Evolutionary conservation across 164 flowering plant genomes (phyloP).

Genomic region (Aristolochia fimbriata): DNA sequence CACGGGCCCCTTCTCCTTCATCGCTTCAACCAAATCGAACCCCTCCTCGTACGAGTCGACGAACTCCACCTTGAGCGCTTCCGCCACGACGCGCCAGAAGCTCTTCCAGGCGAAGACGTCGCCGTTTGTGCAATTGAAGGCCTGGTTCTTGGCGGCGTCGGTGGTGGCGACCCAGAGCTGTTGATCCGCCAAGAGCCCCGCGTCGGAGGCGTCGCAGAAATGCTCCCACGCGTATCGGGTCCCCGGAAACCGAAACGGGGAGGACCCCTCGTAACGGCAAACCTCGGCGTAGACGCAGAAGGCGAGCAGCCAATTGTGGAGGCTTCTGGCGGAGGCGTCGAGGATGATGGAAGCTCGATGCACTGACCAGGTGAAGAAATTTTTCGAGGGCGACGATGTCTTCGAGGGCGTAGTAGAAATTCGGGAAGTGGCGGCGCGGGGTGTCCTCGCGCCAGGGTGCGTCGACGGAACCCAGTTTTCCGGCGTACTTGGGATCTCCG

Average conservation of each 20-base stretch:
- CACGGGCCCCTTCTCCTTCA: slow-evolving; percentile 10
- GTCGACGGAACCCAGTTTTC: slow-evolving; percentile 5
- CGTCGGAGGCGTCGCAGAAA: slow-evolving; percentile 21
- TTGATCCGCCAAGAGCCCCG: slow-evolving; percentile 19
- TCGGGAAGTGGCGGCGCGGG: slow-evolving; percentile 19
- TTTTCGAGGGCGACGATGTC: slow-evolving; percentile 12
- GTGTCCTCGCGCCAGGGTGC: slow-evolving; percentile 19
- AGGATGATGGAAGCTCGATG: slow-evolving; percentile 26
- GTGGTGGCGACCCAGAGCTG: slow-evolving; percentile 26
- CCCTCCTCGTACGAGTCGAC: background rate
- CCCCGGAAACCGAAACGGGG: slow-evolving; percentile 23
- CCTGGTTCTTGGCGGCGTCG: slow-evolving; percentile 22
- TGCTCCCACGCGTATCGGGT: slow-evolving; percentile 26
- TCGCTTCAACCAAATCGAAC: slow-evolving; percentile 7
- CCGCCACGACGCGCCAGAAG: slow-evolving; percentile 8
- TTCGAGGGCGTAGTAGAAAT: slow-evolving; percentile 25
- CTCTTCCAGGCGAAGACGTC: slow-evolving; percentile 26
- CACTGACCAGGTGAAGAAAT: slow-evolving; percentile 17
- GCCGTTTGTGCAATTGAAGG: slow-evolving; percentile 29
- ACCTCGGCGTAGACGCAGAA: slow-evolving; percentile 14
- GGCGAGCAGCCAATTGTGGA: slow-evolving; percentile 12
- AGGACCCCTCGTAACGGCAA: slow-evolving; percentile 13
- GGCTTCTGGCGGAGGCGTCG: slow-evolving; percentile 22
- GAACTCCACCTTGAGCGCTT: slow-evolving; percentile 7
- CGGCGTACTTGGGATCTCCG: slow-evolving; percentile 3